Conservation (phyloP, 176 grass and related monocot genomes). For the Aegilops bicornis region DNA sequence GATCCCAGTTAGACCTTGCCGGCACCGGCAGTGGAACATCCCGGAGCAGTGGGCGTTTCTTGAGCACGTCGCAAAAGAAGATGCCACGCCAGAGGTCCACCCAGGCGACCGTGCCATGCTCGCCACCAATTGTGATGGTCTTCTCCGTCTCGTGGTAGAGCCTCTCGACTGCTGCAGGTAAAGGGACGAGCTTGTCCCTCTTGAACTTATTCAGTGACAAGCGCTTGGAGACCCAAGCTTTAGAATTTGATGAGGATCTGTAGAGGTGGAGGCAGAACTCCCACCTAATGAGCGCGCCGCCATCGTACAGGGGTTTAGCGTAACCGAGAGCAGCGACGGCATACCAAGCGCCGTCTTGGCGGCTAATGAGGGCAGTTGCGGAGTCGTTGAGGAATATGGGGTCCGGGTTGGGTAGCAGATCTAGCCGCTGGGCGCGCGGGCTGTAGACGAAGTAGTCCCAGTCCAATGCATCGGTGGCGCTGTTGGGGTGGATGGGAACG, state of each 20-base stretch:
- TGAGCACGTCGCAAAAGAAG: slow-evolving; percentile 35
- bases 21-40: slow-evolving; percentile 18
- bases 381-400: neutral
- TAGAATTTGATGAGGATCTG: neutral
- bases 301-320: neutral
- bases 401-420: slow-evolving; percentile 12
- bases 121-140: neutral
- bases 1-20: neutral
- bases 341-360: neutral
- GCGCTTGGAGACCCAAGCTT: slow-evolving; percentile 6
- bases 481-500: slow-evolving; percentile 1
- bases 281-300: neutral
- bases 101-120: slow-evolving; percentile 16
- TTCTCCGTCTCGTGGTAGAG: slow-evolving; percentile 16
- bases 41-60: neutral
- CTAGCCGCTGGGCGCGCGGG: neutral
- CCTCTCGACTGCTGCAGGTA: neutral
- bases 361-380: slow-evolving; percentile 7
- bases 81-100: slow-evolving; percentile 35
- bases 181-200: slow-evolving; percentile 8
- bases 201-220: neutral
- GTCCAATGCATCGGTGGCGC: neutral
- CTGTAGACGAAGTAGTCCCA: slow-evolving; percentile 39
- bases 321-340: neutral
- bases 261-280: slow-evolving; percentile 21